A percentile compares a stretch with the other conserved stretches of the same genome.
These are phyloP conservation scores for Poa annua DNA, from an alignment of 176 grass and related monocot genomes.

Conservation along the genomic window DNA sequence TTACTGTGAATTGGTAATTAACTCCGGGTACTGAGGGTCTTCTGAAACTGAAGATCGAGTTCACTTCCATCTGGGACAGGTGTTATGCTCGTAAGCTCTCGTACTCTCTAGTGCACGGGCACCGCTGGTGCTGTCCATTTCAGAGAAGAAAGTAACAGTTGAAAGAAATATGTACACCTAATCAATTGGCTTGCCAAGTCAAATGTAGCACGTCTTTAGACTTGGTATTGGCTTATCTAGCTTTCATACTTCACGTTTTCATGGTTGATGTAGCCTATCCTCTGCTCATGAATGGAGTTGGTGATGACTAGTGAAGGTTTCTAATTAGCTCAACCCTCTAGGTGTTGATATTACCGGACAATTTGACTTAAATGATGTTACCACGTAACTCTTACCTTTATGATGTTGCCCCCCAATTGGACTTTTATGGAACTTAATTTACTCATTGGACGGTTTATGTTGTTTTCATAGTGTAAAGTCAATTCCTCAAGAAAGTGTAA, in stretches of 20 bases:
- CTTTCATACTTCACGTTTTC: not conserved
- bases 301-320: not conserved
- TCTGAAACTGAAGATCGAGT: conserved; percentile 1
- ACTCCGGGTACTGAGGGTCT: not conserved
- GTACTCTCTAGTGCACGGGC: not conserved
- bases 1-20: not conserved
- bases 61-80: not conserved
- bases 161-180: not conserved
- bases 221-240: not conserved
- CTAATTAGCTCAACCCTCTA: not conserved
- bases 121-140: not conserved
- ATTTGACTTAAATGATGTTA: not conserved
- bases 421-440: not conserved
- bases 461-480: conserved; percentile 6
- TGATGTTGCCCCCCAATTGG: not conserved
- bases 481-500: not conserved
- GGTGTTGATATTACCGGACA: not conserved
- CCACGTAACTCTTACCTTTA: not conserved
- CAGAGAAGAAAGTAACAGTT: conserved; percentile 3
- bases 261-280: conserved; percentile 18
- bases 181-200: conserved; percentile 33
- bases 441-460: not conserved
- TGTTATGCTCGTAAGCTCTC: not conserved
- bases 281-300: not conserved
- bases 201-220: not conserved